Percentiles rank a stretch among this genome's conserved stretches.
phyloP scores from a whole-genome alignment of 129 eudicot genomes.

The carrot (Daucus carota) region DNA sequence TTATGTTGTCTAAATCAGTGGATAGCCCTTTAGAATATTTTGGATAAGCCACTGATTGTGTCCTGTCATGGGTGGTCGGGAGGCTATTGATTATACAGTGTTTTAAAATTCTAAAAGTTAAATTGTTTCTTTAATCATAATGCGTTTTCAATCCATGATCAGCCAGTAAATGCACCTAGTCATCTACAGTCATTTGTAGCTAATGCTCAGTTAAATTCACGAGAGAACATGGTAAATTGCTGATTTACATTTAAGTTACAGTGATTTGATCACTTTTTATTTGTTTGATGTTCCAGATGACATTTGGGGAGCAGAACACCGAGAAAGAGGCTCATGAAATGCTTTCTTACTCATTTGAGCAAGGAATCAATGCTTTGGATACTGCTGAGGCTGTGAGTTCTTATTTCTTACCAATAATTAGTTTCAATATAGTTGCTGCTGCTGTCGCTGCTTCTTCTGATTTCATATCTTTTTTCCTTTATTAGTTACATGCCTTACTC shows the following conservation, averaged over 20 bases:
- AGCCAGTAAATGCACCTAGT: conserved; percentile 8
- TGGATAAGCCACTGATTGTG: too few relatives aligned
- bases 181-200: conserved; percentile 5
- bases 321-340: conserved; percentile 95
- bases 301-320: conserved; percentile 93
- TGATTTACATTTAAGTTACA: not conserved
- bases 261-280: conserved; percentile 12
- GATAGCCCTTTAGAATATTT: too few relatives aligned
- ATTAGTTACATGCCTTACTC: not conserved
- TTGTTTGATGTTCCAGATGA: conserved; percentile 51
- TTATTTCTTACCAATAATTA: not conserved
- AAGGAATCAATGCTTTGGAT: conserved; percentile 77
- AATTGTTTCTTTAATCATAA: not conserved
- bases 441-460: not conserved
- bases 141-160: not conserved
- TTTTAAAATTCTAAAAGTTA: not conserved
- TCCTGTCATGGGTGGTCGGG: not conserved
- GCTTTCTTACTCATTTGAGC: conserved; percentile 65
- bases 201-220: conserved; percentile 10
- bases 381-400: conserved; percentile 76
- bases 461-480: not conserved
- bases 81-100: not conserved
- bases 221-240: not conserved
- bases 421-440: not conserved
- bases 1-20: too few relatives aligned